phyloP scores from a whole-genome alignment of 2,329 filamentous ascomycete genomes.

The Colletotrichum cereale region DNA sequence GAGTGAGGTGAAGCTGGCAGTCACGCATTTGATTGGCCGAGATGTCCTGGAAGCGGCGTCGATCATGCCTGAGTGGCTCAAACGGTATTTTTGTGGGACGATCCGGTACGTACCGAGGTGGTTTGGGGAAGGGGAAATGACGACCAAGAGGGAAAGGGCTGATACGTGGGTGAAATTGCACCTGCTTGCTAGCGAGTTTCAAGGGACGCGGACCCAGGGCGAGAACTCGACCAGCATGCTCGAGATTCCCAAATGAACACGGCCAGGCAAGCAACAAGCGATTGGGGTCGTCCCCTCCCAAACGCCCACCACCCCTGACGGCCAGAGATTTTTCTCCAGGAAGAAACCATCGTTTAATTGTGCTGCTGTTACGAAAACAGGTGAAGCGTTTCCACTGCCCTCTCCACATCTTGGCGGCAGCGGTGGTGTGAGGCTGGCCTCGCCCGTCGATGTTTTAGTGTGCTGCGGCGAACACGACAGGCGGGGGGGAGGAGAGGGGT shows the following conservation, averaged over 20 bases:
- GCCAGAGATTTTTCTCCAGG: constrained; percentile 17
- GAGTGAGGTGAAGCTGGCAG: not conserved
- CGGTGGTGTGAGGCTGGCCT: constrained; percentile 22
- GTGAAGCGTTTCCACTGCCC: constrained; percentile 38
- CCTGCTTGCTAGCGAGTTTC: constrained; percentile 66
- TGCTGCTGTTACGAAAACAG: constrained; percentile 40
- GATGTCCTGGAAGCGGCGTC: not conserved
- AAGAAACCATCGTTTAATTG: constrained; percentile 37
- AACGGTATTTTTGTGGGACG: not conserved
- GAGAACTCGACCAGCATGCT: constrained; percentile 21
- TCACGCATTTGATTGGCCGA: not conserved
- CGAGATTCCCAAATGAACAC: constrained; percentile 31
- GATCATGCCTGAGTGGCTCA: constrained; percentile 9
- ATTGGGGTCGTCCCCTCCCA: not conserved
- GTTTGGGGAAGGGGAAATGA: not conserved
- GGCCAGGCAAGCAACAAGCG: constrained; percentile 1
- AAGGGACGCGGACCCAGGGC: constrained; percentile 53
- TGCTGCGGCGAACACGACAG: constrained; percentile 3
- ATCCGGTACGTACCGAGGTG: constrained; percentile 1
- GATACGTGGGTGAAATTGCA: constrained; percentile 63
- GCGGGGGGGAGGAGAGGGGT: constrained; percentile 4
- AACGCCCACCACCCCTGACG: constrained; percentile 1
- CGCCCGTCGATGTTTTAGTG: not conserved
- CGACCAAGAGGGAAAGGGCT: constrained; percentile 50
- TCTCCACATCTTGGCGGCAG: constrained; percentile 34